phyloP scores from a whole-genome alignment of 306 rosid species.

The Vachellia collinsii region DNA sequence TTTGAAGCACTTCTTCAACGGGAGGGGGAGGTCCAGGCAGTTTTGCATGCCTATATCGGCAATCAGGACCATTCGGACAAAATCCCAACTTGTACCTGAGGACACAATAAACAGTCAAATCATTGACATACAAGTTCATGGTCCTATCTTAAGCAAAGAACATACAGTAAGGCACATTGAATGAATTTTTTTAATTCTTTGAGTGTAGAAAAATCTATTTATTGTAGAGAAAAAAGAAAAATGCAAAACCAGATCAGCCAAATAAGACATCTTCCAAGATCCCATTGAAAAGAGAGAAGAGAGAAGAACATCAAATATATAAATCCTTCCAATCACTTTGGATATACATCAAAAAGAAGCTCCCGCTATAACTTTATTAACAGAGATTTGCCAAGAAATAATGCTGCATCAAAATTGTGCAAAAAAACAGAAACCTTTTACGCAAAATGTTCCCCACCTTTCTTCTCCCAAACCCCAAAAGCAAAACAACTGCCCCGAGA shows the following conservation, averaged over 20 bases:
- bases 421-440: not conserved
- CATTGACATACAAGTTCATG: slow-evolving; percentile 25
- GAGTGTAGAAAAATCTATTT: not conserved
- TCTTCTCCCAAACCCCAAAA: slow-evolving; percentile 38
- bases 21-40: slow-evolving; percentile 96
- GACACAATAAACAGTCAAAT: slow-evolving; percentile 32
- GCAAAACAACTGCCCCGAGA: slow-evolving; percentile 25
- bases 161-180: slow-evolving; percentile 17
- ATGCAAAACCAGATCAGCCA: slow-evolving; percentile 21
- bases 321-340: slow-evolving; percentile 29
- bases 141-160: slow-evolving; percentile 7
- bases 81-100: slow-evolving; percentile 98
- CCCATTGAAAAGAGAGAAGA: slow-evolving; percentile 19
- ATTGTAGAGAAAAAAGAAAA: not conserved
- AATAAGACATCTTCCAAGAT: slow-evolving; percentile 13
- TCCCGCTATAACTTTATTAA: slow-evolving; percentile 21
- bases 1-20: slow-evolving; percentile 96
- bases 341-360: slow-evolving; percentile 22
- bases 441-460: slow-evolving; percentile 33
- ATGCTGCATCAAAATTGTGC: slow-evolving; percentile 6
- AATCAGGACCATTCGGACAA: slow-evolving; percentile 98
- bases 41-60: slow-evolving; percentile 97
- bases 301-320: slow-evolving; percentile 31
- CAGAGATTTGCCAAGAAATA: slow-evolving; percentile 15
- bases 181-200: not conserved